A percentile compares a stretch with the other conserved stretches of the same genome.
Conservation (phyloP, 768 basidiomycete species). For the Russula olivacea region DNA sequence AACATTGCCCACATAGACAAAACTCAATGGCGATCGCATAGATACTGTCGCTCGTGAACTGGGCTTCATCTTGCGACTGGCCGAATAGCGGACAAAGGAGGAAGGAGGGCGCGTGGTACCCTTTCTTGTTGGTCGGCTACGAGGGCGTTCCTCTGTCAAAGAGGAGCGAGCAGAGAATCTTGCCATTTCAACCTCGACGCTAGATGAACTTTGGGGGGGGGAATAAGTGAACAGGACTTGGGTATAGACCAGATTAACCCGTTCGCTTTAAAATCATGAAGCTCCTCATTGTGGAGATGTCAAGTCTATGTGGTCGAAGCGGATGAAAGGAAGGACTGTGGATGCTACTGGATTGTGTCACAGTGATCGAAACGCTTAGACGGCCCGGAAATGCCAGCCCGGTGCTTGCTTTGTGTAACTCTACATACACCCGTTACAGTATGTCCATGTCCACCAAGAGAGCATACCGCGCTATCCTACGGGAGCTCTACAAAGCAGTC, state of each 20-base stretch:
- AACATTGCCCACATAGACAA: constrained; percentile 61
- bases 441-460: constrained; percentile 21
- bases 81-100: neutral
- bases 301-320: neutral
- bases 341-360: neutral
- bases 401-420: neutral
- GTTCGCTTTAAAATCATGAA: neutral
- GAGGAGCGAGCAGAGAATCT: constrained; percentile 5
- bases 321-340: neutral
- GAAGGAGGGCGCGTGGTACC: neutral
- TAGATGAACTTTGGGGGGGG: neutral
- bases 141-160: neutral
- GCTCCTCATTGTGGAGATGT: neutral
- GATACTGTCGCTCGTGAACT: neutral
- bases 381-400: neutral
- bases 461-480: constrained; percentile 47
- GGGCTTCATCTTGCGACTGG: neutral
- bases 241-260: neutral
- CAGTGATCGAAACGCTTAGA: neutral
- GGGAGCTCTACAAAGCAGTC: constrained; percentile 51
- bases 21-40: constrained; percentile 25
- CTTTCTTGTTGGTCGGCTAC: neutral
- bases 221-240: neutral
- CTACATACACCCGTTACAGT: no score
- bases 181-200: neutral